Evolutionary conservation across 257 asterid species (phyloP), one percentile per base, ranked within the genome.

Genomic region (Schizonepeta tenuifolia): DNA sequence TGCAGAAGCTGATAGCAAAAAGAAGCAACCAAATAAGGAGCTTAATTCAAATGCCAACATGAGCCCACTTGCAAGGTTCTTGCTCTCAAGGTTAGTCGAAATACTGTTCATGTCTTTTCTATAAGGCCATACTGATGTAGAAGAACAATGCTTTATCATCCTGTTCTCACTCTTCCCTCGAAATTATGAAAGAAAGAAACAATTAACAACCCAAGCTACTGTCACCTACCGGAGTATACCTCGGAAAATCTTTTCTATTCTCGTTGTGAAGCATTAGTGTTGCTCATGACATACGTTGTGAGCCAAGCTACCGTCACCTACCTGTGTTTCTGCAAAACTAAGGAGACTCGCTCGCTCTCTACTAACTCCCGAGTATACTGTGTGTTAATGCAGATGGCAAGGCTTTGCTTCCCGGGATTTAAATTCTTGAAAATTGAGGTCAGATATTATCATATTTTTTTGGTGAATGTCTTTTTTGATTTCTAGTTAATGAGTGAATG

Each of bases 61-160:
- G 93, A 88, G 96, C 84, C 96, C 99, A 14, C 92, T 94, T 26
- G 98, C 98, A n/a, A 83, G 97, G 83, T 94, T 94, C 84, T 85
- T 94, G 88, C 97, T 94, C 75, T 94, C 98, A n/a, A 94, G 99
- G 97, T 94, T 77, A 14, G 96, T 83, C 72, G 18, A 17, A 47
- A 65, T 59, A 26, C 57, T 69, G 9, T 4, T 49, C n/a, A 51
- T 43, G 15, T 13, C 64, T 38, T n/a, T 49, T 40, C 41, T 66
- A 10, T 8, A 3, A 51, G 15, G 20, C 41, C 24, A 43, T 22
- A 31, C 33, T 33, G 41, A 47, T 38, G 17, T 20, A 15, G 47
- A 53, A 51, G 20, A 21, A 11, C 33, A 41, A 51, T n/a, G 14
- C 9, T 21, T 21, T 26, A 22, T 26, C n/a, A 14, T 56, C 57